A percentile compares a stretch with the other conserved stretches of the same genome.
These are phyloP conservation scores for Daldinia sp. DNA, from an alignment of 2,329 filamentous ascomycete genomes.

Conservation along the genomic window DNA sequence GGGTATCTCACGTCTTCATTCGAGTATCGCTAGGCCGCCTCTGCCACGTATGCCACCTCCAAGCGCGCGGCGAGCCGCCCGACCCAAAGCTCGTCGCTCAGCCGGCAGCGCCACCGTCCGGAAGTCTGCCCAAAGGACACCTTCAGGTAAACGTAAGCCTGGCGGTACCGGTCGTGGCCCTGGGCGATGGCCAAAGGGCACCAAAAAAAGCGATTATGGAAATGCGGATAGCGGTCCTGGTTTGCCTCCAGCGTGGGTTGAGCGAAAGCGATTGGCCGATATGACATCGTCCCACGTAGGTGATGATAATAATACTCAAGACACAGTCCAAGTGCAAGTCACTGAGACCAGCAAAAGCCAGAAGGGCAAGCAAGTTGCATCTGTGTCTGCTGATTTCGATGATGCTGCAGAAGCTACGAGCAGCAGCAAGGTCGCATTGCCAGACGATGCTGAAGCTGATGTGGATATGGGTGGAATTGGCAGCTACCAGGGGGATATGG, in stretches of 20 bases:
- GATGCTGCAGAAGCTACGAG: not conserved
- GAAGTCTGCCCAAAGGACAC: conserved; percentile 51
- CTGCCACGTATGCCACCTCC: conserved; percentile 42
- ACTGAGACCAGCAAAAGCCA: conserved; percentile 45
- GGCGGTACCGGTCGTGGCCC: conserved; percentile 71
- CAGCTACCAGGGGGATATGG: conserved; percentile 9
- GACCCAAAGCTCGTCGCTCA: conserved; percentile 52
- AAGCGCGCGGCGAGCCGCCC: conserved; percentile 48
- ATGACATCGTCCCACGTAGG: conserved; percentile 26
- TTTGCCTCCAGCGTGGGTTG: conserved; percentile 65
- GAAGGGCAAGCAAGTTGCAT: conserved; percentile 41
- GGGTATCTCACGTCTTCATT: conserved; percentile 55
- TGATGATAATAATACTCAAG: conserved; percentile 43
- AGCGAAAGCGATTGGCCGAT: conserved; percentile 36
- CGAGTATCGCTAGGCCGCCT: conserved; percentile 49
- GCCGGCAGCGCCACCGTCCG: conserved; percentile 44
- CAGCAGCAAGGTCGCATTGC: not conserved
- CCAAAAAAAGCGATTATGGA: conserved; percentile 73
- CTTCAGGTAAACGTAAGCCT: conserved; percentile 60
- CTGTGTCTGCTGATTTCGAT: conserved; percentile 38
- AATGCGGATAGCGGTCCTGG: conserved; percentile 72
- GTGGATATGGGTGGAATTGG: conserved; percentile 27
- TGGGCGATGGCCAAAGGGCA: conserved; percentile 72
- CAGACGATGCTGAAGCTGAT: conserved; percentile 6
- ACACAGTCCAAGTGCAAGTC: conserved; percentile 50